Conservation (phyloP, 108 stramenopile genomes). For the Poteriospumella lacustris region DNA sequence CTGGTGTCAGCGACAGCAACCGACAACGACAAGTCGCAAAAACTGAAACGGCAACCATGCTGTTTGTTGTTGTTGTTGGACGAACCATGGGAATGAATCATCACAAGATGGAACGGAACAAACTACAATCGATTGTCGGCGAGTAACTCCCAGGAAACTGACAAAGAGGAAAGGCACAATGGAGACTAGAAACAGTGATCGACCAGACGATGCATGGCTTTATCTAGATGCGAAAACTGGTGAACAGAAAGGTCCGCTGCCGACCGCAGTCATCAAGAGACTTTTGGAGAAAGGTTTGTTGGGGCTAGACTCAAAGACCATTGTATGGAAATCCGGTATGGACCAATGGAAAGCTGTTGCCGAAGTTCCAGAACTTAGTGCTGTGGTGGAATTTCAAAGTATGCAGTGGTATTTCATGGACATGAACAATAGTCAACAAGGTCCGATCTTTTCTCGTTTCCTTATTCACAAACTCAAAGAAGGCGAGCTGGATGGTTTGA, state of each 20-base stretch:
- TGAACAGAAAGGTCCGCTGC: not conserved
- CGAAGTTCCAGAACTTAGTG: not conserved
- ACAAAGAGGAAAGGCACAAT: too few species aligned
- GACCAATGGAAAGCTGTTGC: constrained; percentile 38
- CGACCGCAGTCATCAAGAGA: not conserved
- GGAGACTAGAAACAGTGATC: not conserved
- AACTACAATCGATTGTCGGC: too few species aligned
- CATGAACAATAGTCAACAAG: constrained; percentile 8
- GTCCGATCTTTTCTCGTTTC: constrained; percentile 1
- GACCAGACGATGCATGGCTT: not conserved
- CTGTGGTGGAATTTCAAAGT: constrained; percentile 11
- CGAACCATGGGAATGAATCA: too few species aligned
- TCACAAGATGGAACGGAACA: too few species aligned
- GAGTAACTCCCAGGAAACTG: too few species aligned
- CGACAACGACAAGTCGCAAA: too few species aligned
- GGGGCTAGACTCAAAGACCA: constrained; percentile 34
- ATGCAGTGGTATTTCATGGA: constrained; percentile 32
- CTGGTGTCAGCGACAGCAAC: too few species aligned
- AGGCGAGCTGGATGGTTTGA: constrained; percentile 18
- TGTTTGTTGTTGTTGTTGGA: too few species aligned
- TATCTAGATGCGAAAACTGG: not conserved
- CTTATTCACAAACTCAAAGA: constrained; percentile 21
- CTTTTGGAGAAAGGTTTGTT: constrained; percentile 18
- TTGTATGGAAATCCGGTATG: constrained; percentile 46
- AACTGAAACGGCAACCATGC: too few species aligned